Base-by-base conservation (phyloP, 176 grass and related monocot genomes). In the Triticum urartu region DNA sequence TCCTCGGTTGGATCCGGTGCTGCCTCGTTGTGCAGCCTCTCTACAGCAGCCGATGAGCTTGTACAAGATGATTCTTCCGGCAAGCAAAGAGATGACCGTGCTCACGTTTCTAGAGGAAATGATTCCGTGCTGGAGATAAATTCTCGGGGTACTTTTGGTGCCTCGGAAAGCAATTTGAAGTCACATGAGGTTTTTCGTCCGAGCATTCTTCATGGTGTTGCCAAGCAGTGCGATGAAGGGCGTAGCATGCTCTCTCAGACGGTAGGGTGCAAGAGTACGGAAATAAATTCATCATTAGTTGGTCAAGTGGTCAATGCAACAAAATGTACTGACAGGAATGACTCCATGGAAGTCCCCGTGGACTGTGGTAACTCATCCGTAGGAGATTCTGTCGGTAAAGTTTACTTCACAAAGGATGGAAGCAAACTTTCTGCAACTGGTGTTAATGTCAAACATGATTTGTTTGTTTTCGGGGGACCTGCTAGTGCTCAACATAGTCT, bases 381-480 rank as follows among this genome's bases (percentile, higher is more conserved):
- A 14, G 8, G 0, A 5, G 5, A 79, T 75, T 84, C 85, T 68
- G 58, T 11, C 5, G 80, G 75, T 52, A 11, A 74, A 90, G 68
- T 30, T 42, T 30, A 13, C 47, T 84, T 54, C n/a, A 15, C 67
- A 25, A 73, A 74, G 17, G 42, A 85, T 56, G 58, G 17, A 58
- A 83, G 65, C 54, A n/a, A 17, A 7, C 14, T 39, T 77, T 62
- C 70, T 68, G 78, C 47, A 76, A 9, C n/a, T 72, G 43, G 33
- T 60, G 80, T 3, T 74, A 30, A 83, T 66, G 75, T 22, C 15
- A 47, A 79, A 6, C 80, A 79, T 4, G 64, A 20, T 74, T 56
- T 79, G 34, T 87, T 90, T 83, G 74, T 87, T 67, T 90, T 90
- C 45, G 85, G 89, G 79, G 75, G 65, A 11, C 34, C 30, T 79